A percentile compares a stretch with the other conserved stretches of the same genome.
Conservation (phyloP, 495 filamentous ascomycete genomes). For the Glonium stellatum region DNA sequence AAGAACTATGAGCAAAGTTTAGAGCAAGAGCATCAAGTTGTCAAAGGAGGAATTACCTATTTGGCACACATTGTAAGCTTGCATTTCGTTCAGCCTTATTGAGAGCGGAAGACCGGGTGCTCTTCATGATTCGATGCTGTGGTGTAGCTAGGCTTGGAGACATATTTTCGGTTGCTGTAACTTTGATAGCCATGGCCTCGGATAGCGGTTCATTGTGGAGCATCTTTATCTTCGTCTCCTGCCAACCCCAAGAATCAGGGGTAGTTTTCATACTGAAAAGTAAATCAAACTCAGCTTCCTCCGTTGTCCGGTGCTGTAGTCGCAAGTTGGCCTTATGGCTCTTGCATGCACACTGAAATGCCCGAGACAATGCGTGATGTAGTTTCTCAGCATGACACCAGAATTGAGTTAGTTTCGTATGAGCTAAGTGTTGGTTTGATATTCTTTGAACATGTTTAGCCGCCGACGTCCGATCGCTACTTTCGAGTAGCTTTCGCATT, state of each 20-base stretch:
- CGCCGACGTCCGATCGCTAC: slow-evolving; percentile 11
- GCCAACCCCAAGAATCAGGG: slow-evolving; percentile 17
- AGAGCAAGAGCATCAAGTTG: background rate
- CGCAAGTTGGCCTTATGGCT: slow-evolving; percentile 6
- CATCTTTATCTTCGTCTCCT: slow-evolving; percentile 28
- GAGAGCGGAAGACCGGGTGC: background rate
- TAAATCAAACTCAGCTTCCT: slow-evolving; percentile 27
- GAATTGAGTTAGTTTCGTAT: slow-evolving; percentile 22
- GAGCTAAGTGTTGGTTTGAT: background rate
- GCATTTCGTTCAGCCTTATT: background rate
- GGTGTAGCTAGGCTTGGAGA: background rate
- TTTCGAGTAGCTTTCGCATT: slow-evolving; percentile 14
- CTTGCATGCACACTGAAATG: slow-evolving; percentile 9
- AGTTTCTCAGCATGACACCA: slow-evolving; percentile 27
- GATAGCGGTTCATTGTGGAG: background rate
- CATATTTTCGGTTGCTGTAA: background rate
- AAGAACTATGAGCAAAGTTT: background rate
- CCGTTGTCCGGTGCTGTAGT: slow-evolving; percentile 16
- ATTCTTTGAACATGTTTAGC: background rate
- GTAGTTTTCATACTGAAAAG: slow-evolving; percentile 13
- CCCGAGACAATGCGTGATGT: slow-evolving; percentile 9
- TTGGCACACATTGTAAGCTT: background rate
- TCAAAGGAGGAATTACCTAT: background rate
- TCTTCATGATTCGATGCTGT: background rate
- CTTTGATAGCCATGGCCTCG: background rate